A percentile compares a stretch with the other conserved stretches of the same genome.
Conservation (phyloP, 2,329 filamentous ascomycete species). For the Alternaria atra region DNA sequence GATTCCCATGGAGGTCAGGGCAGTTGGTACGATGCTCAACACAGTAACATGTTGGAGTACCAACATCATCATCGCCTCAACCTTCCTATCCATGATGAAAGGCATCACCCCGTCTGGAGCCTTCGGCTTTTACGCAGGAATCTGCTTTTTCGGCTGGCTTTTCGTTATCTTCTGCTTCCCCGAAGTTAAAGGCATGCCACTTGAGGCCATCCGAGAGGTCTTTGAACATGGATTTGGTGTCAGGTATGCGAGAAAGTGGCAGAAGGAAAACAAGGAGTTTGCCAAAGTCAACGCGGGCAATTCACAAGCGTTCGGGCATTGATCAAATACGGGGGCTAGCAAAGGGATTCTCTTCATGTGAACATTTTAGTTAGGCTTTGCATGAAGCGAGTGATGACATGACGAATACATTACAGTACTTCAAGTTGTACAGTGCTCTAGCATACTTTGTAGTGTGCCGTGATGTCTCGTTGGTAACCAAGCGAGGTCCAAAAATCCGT, state of each 20-base stretch:
- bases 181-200: slow-evolving; percentile 47
- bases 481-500: not conserved
- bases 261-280: slow-evolving; percentile 50
- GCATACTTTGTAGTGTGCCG: not conserved
- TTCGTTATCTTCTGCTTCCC: slow-evolving; percentile 51
- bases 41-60: slow-evolving; percentile 46
- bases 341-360: not conserved
- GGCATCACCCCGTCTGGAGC: slow-evolving; percentile 48
- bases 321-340: not conserved
- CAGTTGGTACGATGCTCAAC: slow-evolving; percentile 51
- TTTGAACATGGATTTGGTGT: slow-evolving; percentile 51
- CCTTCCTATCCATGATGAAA: slow-evolving; percentile 53
- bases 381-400: not conserved
- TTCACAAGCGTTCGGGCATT: slow-evolving; percentile 34
- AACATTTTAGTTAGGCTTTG: not conserved
- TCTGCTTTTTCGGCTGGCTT: slow-evolving; percentile 50
- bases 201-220: slow-evolving; percentile 48
- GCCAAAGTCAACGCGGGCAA: slow-evolving; percentile 37
- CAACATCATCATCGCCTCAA: slow-evolving; percentile 50
- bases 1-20: slow-evolving; percentile 50
- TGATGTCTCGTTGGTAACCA: not conserved
- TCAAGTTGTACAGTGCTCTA: not conserved
- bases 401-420: not conserved
- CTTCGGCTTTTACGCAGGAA: slow-evolving; percentile 51
- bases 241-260: slow-evolving; percentile 45